Evolutionary conservation across 1,139 yeast genomes (phyloP).

Genomic region (Pichia sp.): DNA sequence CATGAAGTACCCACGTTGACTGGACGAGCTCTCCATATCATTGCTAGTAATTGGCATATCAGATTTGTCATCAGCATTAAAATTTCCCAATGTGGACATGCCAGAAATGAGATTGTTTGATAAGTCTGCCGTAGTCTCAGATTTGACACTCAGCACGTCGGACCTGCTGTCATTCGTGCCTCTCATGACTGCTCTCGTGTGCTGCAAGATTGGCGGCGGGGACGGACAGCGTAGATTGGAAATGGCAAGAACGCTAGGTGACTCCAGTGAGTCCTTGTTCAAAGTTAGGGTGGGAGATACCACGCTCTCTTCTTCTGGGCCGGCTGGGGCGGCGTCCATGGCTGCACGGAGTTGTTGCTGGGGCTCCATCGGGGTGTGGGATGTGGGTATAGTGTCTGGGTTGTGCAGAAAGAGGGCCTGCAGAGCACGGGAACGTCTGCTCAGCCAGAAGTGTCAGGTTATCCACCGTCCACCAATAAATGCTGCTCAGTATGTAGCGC

Average conservation of each 20-base stretch:
- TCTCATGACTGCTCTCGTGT: conserved; percentile 19
- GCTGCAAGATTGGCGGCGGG: conserved; percentile 64
- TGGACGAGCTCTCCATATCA: not conserved
- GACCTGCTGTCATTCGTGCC: conserved; percentile 1
- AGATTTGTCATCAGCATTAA: not conserved
- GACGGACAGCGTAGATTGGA: conserved; percentile 63
- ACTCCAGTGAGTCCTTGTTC: conserved; percentile 20
- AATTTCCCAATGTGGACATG: not conserved
- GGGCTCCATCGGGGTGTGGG: too few relatives aligned
- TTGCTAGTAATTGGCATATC: not conserved
- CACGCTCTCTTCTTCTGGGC: not conserved
- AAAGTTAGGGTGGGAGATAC: not conserved
- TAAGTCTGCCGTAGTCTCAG: not conserved
- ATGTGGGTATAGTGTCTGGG: too few relatives aligned
- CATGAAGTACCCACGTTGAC: not conserved
- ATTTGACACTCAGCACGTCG: not conserved
- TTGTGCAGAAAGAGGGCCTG: too few relatives aligned
- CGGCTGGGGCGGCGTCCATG: not conserved
- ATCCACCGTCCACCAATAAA: too few relatives aligned
- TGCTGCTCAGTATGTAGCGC: too few relatives aligned
- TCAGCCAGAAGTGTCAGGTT: too few relatives aligned
- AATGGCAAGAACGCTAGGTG: conserved; percentile 45
- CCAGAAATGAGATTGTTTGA: not conserved
- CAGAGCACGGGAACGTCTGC: too few relatives aligned
- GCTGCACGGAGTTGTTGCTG: too few relatives aligned